Conservation (phyloP, 495 filamentous ascomycete species). For the Annulohypoxylon moriforme region DNA sequence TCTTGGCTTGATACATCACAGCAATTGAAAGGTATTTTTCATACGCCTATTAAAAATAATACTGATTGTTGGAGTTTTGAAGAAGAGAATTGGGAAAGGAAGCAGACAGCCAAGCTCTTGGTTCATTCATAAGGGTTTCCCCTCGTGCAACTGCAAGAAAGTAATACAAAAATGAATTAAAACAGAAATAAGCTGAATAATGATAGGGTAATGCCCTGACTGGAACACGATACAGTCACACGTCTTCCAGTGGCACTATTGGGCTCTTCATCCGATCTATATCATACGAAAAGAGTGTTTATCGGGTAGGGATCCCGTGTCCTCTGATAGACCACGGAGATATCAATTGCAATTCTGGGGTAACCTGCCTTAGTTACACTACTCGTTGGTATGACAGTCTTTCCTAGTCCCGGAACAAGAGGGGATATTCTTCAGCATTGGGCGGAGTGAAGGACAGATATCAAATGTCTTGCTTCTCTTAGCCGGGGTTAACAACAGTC, state of each 20-base stretch:
- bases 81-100: not conserved
- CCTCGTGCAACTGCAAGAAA: not conserved
- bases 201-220: not conserved
- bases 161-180: not conserved
- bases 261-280: not conserved
- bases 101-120: not conserved
- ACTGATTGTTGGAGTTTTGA: not conserved
- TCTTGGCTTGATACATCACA: conserved; percentile 59
- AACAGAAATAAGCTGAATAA: not conserved
- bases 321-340: not conserved
- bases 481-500: not conserved
- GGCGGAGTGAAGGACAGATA: not conserved
- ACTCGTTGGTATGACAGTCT: not conserved
- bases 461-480: not conserved
- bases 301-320: not conserved
- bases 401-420: not conserved
- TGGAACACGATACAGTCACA: not conserved
- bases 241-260: not conserved
- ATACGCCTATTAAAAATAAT: not conserved
- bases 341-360: not conserved
- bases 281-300: not conserved
- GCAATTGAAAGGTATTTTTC: not conserved
- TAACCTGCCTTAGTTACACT: not conserved
- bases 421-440: not conserved
- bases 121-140: not conserved